Evolutionary conservation across 768 basidiomycete species (phyloP).

Genomic region (Hemileccinum impolitum): DNA sequence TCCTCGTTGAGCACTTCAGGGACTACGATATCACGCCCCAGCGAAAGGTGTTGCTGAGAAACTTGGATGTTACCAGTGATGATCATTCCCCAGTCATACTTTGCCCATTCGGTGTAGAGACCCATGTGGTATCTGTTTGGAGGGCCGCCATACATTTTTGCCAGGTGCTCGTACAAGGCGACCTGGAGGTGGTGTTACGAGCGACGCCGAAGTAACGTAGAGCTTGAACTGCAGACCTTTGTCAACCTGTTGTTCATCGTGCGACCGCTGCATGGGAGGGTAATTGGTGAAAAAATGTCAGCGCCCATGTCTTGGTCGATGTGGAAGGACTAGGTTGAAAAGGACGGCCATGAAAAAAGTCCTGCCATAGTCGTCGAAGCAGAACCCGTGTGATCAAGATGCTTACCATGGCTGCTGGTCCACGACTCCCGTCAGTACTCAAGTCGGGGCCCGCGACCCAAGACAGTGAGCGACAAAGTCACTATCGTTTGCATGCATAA

Average conservation of each 20-base stretch:
- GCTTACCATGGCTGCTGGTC: slow-evolving; percentile 18
- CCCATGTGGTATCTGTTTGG: slow-evolving; percentile 62
- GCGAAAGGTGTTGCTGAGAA: slow-evolving; percentile 52
- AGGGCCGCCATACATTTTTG: slow-evolving; percentile 59
- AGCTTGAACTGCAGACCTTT: slow-evolving; percentile 44
- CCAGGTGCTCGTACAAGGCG: slow-evolving; percentile 88
- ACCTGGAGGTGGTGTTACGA: slow-evolving; percentile 45
- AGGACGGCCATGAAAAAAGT: too few species aligned
- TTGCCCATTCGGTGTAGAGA: slow-evolving; percentile 75
- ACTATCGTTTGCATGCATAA: background rate
- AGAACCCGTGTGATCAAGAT: too few species aligned
- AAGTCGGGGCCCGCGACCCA: slow-evolving; percentile 31
- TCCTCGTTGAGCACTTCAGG: slow-evolving; percentile 44
- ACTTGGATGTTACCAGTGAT: slow-evolving; percentile 86
- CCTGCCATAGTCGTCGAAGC: too few species aligned
- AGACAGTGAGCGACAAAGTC: slow-evolving; percentile 22
- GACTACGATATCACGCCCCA: slow-evolving; percentile 71
- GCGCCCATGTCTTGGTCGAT: slow-evolving; percentile 8
- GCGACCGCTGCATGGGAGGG: slow-evolving; percentile 34
- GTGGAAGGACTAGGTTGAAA: too few species aligned
- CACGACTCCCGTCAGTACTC: slow-evolving; percentile 33
- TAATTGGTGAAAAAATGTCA: slow-evolving; percentile 24
- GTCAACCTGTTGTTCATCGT: slow-evolving; percentile 46
- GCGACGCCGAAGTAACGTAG: background rate
- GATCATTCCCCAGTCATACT: slow-evolving; percentile 82